These are phyloP conservation scores for Plasmodiophora brassicae DNA, from an alignment of 208 protist species.

Conservation along the genomic window DNA sequence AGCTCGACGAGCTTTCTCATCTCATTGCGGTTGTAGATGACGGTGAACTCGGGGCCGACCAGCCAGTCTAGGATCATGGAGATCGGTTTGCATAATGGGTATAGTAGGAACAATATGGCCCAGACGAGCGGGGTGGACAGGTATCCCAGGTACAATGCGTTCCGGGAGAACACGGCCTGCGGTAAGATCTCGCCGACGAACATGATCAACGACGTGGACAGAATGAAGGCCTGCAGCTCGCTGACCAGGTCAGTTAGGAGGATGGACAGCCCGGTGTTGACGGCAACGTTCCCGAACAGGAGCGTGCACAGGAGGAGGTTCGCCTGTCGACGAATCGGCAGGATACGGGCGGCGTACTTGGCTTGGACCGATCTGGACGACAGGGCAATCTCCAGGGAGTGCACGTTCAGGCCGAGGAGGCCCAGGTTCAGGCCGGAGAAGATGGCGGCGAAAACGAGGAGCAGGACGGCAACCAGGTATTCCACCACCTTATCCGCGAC, in stretches of 20 bases:
- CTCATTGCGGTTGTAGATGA: constrained; percentile 65
- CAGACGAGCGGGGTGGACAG: constrained; percentile 64
- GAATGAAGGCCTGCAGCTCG: background rate
- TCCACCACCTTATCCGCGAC: too few relatives aligned
- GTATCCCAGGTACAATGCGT: constrained; percentile 69
- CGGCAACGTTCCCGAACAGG: constrained; percentile 44
- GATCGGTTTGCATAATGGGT: constrained; percentile 71
- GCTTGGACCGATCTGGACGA: background rate
- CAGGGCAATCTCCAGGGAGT: constrained; percentile 31
- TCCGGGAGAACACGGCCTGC: constrained; percentile 73
- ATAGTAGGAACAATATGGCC: constrained; percentile 64
- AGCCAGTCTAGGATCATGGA: constrained; percentile 69
- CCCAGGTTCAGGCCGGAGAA: constrained; percentile 54
- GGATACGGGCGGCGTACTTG: constrained; percentile 37
- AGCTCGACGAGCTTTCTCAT: constrained; percentile 67
- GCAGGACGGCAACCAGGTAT: too few relatives aligned
- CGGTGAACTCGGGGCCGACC: constrained; percentile 63
- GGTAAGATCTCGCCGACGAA: constrained; percentile 81
- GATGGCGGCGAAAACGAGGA: constrained; percentile 41
- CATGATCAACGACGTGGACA: constrained; percentile 52
- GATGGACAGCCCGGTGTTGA: constrained; percentile 32
- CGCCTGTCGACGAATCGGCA: constrained; percentile 41
- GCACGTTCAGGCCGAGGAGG: constrained; percentile 40
- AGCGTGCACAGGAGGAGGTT: constrained; percentile 57
- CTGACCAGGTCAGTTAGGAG: constrained; percentile 30